These are phyloP conservation scores for Yarrowia keelungensis DNA, from an alignment of 805 yeast genomes.

Conservation along the genomic window DNA sequence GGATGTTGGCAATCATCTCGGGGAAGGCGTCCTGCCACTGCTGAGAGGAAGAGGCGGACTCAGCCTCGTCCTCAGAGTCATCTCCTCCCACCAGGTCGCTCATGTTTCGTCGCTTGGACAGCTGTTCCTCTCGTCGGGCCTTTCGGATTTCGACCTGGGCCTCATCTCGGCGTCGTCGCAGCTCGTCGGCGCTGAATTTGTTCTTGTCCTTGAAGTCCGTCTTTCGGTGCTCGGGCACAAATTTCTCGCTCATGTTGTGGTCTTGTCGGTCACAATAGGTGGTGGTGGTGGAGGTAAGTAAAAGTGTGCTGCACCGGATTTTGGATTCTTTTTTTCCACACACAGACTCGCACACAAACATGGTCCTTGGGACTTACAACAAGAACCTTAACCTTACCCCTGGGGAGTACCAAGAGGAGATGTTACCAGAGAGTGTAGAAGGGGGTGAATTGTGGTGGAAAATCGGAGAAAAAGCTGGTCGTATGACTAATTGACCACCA, in stretches of 20 bases:
- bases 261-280: slow-evolving; percentile 4
- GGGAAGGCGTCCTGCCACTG: slow-evolving; percentile 69
- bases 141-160: slow-evolving; percentile 96
- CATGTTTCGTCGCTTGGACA: slow-evolving; percentile 91
- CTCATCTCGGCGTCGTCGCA: slow-evolving; percentile 96
- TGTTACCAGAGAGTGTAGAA: no score
- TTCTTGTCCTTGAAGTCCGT: slow-evolving; percentile 95
- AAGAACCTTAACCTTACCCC: slow-evolving; percentile 36
- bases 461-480: no score
- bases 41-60: slow-evolving; percentile 61
- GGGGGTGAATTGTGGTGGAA: no score
- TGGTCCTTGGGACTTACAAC: slow-evolving; percentile 30
- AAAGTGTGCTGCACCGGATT: slow-evolving; percentile 12
- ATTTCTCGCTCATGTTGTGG: slow-evolving; percentile 48
- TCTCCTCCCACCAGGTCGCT: slow-evolving; percentile 52
- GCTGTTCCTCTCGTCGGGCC: slow-evolving; percentile 93
- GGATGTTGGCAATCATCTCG: slow-evolving; percentile 79
- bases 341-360: slow-evolving; percentile 24
- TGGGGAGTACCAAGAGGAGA: not conserved
- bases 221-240: slow-evolving; percentile 97
- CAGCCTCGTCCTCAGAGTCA: slow-evolving; percentile 54
- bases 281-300: slow-evolving; percentile 33
- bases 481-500: no score
- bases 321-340: slow-evolving; percentile 35
- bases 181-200: slow-evolving; percentile 91